Base-by-base conservation (phyloP, 108 stramenopile species). In the Poteriospumella lacustris region DNA sequence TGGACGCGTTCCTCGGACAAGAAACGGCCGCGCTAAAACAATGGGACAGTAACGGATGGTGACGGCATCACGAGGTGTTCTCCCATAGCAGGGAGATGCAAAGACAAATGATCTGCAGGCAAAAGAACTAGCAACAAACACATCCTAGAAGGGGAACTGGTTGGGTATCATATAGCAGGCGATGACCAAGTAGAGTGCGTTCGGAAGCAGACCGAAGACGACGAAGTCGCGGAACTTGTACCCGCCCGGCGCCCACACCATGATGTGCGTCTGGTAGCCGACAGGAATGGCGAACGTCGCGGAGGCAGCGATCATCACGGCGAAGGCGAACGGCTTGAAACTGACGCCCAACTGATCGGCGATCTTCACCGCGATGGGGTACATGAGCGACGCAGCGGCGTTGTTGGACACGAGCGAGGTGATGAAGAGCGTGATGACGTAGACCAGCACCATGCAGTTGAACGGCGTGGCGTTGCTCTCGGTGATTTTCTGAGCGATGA, bases 251-350 rank as follows among this genome's bases (percentile, higher is more conserved):
- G 42, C 79, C 80, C 80, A 82, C 0, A 80, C 80, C 36, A 82
- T 76, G 34, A 79, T 82, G 76, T 82, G 79, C 19, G 81, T 82
- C 60, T 82, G 81, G 58, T 82, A 59, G 31, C 42, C 81, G 28
- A 82, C 77, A 2, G 81, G 81, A 15, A 79, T 81, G 42, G 77
- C 77, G 31, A 81, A 81, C 43, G 59, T 34, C 31, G 75, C 36
- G 24, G 75, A 68, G 0, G 79, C 75, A 0, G 79, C 81, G 36
- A 80, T n/a, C 79, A 81, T 59, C 58, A 81, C 81, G 31, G 60
- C 76, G 1, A 80, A 0, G 28, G 78, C 68, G 76, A 81, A 81
- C 9, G 81, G 81, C 29, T 77, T 80, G 44, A 52, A 67, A 76
- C 72, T 81, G 1, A 81, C 78, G 24, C 58, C 58, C 15, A 81